A percentile compares a stretch with the other conserved stretches of the same genome.
Conservation (phyloP, 345 rosid species). For the Melaleuca quinquenervia region DNA sequence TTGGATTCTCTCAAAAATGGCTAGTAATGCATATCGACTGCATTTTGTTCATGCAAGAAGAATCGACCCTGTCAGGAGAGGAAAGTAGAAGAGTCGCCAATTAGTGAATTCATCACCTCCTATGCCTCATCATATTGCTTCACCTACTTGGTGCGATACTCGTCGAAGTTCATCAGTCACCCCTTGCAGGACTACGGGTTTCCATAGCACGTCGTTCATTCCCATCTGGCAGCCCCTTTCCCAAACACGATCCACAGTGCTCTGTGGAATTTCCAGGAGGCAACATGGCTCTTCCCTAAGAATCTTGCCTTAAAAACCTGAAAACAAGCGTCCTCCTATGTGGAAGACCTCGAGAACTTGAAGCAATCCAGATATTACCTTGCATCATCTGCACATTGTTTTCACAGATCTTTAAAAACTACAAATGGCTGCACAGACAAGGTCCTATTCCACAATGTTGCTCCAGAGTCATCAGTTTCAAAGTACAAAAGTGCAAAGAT, state of each 20-base stretch:
- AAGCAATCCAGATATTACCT: slow-evolving; percentile 76
- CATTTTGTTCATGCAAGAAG: not conserved
- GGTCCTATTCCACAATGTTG: not conserved
- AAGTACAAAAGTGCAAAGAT: not conserved
- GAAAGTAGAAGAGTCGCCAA: no score
- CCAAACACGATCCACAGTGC: slow-evolving; percentile 61
- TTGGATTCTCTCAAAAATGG: not conserved
- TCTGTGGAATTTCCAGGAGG: slow-evolving; percentile 24
- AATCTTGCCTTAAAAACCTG: slow-evolving; percentile 47
- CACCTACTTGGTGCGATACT: slow-evolving; percentile 55
- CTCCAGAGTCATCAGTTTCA: not conserved
- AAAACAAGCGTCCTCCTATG: slow-evolving; percentile 67
- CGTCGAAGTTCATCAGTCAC: slow-evolving; percentile 80
- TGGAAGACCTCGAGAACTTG: slow-evolving; percentile 46
- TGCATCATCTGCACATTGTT: slow-evolving; percentile 75
- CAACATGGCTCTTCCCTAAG: slow-evolving; percentile 28
- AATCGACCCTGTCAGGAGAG: not conserved
- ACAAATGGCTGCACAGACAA: not conserved
- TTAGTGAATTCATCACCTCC: not conserved
- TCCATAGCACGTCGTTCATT: slow-evolving; percentile 81
- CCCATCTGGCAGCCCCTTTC: slow-evolving; percentile 72
- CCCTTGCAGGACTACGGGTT: slow-evolving; percentile 73
- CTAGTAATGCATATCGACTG: not conserved
- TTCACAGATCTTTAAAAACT: not conserved
- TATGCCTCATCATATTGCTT: slow-evolving; percentile 18